phyloP scores from a whole-genome alignment of 345 rosid genomes.

The Ricinus communis region DNA sequence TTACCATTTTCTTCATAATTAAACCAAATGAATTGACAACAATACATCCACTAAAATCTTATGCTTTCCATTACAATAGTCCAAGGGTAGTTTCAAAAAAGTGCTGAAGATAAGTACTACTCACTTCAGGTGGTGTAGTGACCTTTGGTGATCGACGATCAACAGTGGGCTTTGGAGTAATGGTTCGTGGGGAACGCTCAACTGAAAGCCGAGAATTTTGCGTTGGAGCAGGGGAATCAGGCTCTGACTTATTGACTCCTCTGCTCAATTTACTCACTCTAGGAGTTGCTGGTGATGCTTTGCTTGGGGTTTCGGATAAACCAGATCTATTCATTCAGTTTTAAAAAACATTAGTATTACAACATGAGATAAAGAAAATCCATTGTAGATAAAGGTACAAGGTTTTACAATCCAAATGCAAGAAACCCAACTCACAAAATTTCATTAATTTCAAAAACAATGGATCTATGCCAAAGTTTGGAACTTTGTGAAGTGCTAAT shows the following conservation, averaged over 20 bases:
- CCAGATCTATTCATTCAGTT: constrained; percentile 61
- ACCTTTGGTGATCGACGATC: constrained; percentile 72
- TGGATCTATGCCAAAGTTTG: constrained; percentile 24
- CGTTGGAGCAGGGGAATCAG: constrained; percentile 57
- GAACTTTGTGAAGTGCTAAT: neutral
- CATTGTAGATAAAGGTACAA: neutral
- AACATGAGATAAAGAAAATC: constrained; percentile 14
- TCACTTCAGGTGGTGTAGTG: constrained; percentile 60
- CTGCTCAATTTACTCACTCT: constrained; percentile 56
- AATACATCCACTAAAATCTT: neutral
- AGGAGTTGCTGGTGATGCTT: constrained; percentile 69
- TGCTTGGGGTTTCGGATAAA: constrained; percentile 66
- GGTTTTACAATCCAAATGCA: constrained; percentile 10
- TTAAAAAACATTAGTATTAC: constrained; percentile 11
- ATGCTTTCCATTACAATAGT: neutral
- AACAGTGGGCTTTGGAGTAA: constrained; percentile 56
- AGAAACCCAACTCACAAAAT: neutral
- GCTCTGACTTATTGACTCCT: constrained; percentile 55
- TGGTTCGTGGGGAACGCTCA: constrained; percentile 70
- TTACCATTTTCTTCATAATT: neutral
- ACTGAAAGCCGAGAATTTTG: constrained; percentile 60
- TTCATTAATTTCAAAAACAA: constrained; percentile 8
- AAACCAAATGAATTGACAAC: neutral
- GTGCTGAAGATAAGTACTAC: too few species aligned
- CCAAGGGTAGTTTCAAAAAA: neutral